These are phyloP conservation scores for Plantago coronopus DNA, from an alignment of 305 asterid genomes.

Conservation along the genomic window DNA sequence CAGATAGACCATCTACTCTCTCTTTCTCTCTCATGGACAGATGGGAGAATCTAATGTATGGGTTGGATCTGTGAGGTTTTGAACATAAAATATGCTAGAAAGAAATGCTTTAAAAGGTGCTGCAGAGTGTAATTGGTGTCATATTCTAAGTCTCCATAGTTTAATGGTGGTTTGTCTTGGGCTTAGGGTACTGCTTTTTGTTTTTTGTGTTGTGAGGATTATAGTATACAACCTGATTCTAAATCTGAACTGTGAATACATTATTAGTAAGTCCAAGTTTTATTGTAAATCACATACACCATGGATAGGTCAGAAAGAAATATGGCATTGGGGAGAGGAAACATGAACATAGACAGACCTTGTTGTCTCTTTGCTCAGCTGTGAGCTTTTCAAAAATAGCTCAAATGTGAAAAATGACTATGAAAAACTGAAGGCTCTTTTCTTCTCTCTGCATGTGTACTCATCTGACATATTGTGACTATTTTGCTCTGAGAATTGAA, in stretches of 20 bases:
- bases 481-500: constrained; percentile 70
- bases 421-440: constrained; percentile 18
- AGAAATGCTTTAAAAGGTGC: constrained; percentile 49
- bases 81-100: constrained; percentile 48
- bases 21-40: constrained; percentile 33
- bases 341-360: constrained; percentile 30
- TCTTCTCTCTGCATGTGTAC: constrained; percentile 33
- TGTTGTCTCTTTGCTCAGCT: constrained; percentile 26
- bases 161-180: constrained; percentile 49
- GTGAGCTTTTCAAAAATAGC: constrained; percentile 13
- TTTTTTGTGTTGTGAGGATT: constrained; percentile 55
- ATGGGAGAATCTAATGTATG: constrained; percentile 56
- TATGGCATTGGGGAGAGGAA: constrained; percentile 49
- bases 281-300: constrained; percentile 31
- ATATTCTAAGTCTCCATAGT: constrained; percentile 40
- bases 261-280: constrained; percentile 7
- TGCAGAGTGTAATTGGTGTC: constrained; percentile 52
- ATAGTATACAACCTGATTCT: constrained; percentile 26
- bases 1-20: constrained; percentile 22
- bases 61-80: constrained; percentile 66
- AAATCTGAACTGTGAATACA: constrained; percentile 15
- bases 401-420: constrained; percentile 17
- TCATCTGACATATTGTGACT: constrained; percentile 57
- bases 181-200: constrained; percentile 47
- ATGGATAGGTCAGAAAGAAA: constrained; percentile 38